phyloP scores from a whole-genome alignment of 306 rosid species.

The Corylus americana region DNA sequence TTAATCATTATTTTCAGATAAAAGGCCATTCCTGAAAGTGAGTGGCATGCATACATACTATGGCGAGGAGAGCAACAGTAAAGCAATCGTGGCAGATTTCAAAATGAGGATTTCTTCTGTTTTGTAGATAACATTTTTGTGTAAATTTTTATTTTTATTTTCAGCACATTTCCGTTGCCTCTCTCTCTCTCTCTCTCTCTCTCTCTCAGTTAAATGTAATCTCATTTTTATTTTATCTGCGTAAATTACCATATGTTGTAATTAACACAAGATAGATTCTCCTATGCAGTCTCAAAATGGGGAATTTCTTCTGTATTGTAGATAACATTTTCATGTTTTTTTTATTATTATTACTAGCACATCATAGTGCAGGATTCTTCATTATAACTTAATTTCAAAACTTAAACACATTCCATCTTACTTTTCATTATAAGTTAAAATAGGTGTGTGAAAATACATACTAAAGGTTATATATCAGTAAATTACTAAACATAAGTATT shows the following conservation, averaged over 20 bases:
- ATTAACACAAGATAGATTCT: background rate
- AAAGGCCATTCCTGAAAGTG: background rate
- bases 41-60: background rate
- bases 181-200: background rate
- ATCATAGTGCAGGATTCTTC: too few relatives aligned
- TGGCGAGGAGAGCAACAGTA: background rate
- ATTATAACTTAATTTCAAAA: too few relatives aligned
- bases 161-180: background rate
- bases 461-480: too few relatives aligned
- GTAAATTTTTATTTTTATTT: background rate
- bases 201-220: background rate
- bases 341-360: background rate
- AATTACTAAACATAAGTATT: too few relatives aligned
- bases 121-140: constrained; percentile 29
- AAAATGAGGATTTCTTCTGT: constrained; percentile 2
- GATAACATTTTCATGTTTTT: constrained; percentile 23
- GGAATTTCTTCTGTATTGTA: constrained; percentile 16
- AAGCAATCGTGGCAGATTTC: constrained; percentile 12
- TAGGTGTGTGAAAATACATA: too few relatives aligned
- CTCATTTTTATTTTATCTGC: background rate
- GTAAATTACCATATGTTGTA: background rate
- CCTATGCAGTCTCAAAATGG: background rate
- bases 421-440: too few relatives aligned
- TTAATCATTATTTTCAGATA: constrained; percentile 1
- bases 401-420: too few relatives aligned